Evolutionary conservation across 768 basidiomycete genomes (phyloP), one percentile per base, ranked within the genome.

Genomic region (Suillus occidentalis): DNA sequence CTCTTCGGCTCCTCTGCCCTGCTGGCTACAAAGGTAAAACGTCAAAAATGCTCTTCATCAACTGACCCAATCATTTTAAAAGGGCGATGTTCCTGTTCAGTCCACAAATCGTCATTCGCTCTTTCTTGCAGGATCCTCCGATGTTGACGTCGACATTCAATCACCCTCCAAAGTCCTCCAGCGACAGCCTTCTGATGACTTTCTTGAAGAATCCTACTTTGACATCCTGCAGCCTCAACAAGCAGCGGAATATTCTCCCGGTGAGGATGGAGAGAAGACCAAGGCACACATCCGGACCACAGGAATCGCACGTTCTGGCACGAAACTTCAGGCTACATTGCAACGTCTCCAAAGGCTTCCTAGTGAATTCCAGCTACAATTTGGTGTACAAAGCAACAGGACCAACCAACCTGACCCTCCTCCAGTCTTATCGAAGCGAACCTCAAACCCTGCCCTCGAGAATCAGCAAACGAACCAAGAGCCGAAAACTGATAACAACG

Each of bases 171-270:
- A 49, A 18, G 7, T 31, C 57, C 12, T 6, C 12, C 28, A 20
- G n/a, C 55, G 61, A 14, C 52, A 39, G 25, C 55, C 61, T n/a
- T 36, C 49, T 62, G 74, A 76, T 28, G 71, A 72, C 36, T 79
- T 79, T 42, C 65, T 80, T 39, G 78, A 81, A 59, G 72, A 72
- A 25, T 71, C 72, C 37, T 67, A 72, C 61, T 75, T 75, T 59
- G 73, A 80, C 60, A 65, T 76, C 55, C 43, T 69, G 12, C 70
- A 71, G n/a, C 12, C 71, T 50, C 58, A 42, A 20, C 58, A 25
- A 31, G 18, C 40, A 59, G 22, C 16, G 18, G 25, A 28, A 59
- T 18, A 10, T 31, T 31, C 58, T 59, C 6, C 28, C 28, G 18
- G 18, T 20, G 58, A 58, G 39, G 37, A 40, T 18, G 16, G 22